Percentiles rank a stretch among this genome's conserved stretches.
phyloP scores from a whole-genome alignment of 1,139 yeast genomes.

The Yamadazyma buinensis region DNA sequence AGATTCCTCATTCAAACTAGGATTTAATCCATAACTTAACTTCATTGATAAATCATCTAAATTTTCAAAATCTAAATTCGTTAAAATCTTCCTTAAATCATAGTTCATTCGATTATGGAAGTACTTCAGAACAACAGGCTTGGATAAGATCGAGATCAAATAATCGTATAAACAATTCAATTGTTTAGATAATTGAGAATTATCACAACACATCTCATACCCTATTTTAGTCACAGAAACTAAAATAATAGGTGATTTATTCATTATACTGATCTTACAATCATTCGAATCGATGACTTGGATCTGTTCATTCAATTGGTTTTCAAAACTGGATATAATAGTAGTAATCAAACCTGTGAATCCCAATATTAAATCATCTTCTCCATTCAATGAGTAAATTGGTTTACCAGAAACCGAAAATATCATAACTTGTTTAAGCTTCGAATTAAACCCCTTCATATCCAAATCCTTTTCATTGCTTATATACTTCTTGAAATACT shows the following conservation, averaged over 20 bases:
- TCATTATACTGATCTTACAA: conserved; percentile 56
- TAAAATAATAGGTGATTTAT: conserved; percentile 66
- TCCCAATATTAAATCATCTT: conserved; percentile 66
- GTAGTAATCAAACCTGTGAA: conserved; percentile 75
- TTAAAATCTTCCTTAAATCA: conserved; percentile 74
- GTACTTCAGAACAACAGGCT: conserved; percentile 65
- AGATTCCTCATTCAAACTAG: neutral
- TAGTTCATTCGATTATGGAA: conserved; percentile 74
- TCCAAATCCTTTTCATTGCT: conserved; percentile 21
- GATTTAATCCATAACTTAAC: conserved; percentile 33
- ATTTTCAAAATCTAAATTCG: conserved; percentile 63
- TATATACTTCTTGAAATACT: conserved; percentile 17
- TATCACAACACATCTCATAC: conserved; percentile 23
- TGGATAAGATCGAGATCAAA: conserved; percentile 74
- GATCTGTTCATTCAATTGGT: conserved; percentile 30
- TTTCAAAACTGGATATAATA: conserved; percentile 58
- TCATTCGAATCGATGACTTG: conserved; percentile 19
- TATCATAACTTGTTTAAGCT: conserved; percentile 69
- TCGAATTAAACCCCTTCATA: conserved; percentile 33
- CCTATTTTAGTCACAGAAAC: conserved; percentile 62
- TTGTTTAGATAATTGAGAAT: conserved; percentile 50
- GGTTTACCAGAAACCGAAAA: conserved; percentile 95
- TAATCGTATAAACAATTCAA: conserved; percentile 74
- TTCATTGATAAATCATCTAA: conserved; percentile 59
- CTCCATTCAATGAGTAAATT: conserved; percentile 75